Conservation (phyloP, 129 eudicot genomes). For the Solidago caesia region DNA sequence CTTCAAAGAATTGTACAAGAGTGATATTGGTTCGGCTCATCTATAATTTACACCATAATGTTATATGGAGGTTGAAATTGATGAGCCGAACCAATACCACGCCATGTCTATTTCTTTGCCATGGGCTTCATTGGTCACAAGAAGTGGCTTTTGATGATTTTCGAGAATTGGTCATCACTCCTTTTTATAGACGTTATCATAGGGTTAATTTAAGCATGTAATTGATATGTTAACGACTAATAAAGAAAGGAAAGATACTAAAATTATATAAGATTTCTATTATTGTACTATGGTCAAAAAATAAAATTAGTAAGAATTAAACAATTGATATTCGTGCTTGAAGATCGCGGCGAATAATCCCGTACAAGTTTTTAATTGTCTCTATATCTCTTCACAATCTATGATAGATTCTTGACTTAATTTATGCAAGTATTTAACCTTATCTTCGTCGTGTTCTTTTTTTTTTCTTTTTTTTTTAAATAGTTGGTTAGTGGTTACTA, state of each 20-base stretch:
- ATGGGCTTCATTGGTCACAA: background rate
- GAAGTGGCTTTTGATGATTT: background rate
- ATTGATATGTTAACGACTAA: background rate
- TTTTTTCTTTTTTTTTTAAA: too few relatives aligned
- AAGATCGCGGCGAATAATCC: constrained; percentile 7
- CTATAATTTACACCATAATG: background rate
- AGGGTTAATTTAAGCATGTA: constrained; percentile 7
- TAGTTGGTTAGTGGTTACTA: too few relatives aligned
- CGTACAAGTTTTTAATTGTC: too few relatives aligned
- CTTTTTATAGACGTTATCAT: constrained; percentile 14
- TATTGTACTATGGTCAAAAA: background rate
- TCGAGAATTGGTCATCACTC: background rate
- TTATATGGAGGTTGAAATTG: background rate
- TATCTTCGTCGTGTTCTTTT: background rate
- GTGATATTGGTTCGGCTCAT: constrained; percentile 30
- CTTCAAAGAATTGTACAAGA: constrained; percentile 17
- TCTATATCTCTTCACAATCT: background rate
- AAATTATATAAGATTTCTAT: background rate
- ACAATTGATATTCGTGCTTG: constrained; percentile 5
- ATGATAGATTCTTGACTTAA: constrained; percentile 13
- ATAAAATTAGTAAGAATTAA: constrained; percentile 14
- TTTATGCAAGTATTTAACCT: background rate
- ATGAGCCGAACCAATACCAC: constrained; percentile 20
- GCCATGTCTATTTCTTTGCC: constrained; percentile 21
- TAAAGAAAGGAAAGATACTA: constrained; percentile 9